These are phyloP conservation scores for Lycium barbarum DNA, from an alignment of 257 asterid species.

Conservation along the genomic window DNA sequence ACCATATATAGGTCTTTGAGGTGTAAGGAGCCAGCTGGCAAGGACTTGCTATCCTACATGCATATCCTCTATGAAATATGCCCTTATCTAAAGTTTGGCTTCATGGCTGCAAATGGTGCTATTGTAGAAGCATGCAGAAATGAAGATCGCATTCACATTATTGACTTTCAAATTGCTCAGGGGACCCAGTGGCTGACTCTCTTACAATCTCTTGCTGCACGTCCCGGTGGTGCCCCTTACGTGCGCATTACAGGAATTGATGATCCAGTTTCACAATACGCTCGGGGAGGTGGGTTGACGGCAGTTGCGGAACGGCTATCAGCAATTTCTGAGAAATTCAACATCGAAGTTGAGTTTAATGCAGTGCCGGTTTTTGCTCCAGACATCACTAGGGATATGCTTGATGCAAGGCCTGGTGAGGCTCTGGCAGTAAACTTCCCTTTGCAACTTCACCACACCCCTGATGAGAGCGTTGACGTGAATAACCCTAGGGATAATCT, in stretches of 20 bases:
- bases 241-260: slow-evolving; percentile 94
- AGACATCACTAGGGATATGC: slow-evolving; percentile 66
- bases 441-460: slow-evolving; percentile 90
- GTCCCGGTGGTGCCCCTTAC: slow-evolving; percentile 84
- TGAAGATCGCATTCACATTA: slow-evolving; percentile 78
- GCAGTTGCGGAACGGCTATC: slow-evolving; percentile 50
- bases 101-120: slow-evolving; percentile 99
- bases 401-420: slow-evolving; percentile 76
- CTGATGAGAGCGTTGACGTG: slow-evolving; percentile 91
- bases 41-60: slow-evolving; percentile 83
- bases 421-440: slow-evolving; percentile 88
- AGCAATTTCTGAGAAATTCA: slow-evolving; percentile 32
- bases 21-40: slow-evolving; percentile 78
- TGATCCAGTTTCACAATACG: slow-evolving; percentile 80
- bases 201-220: slow-evolving; percentile 88
- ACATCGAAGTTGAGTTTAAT: slow-evolving; percentile 31
- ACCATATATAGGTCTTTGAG: slow-evolving; percentile 77
- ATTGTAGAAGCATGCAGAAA: slow-evolving; percentile 87
- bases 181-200: slow-evolving; percentile 97
- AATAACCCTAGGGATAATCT: slow-evolving; percentile 87
- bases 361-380: slow-evolving; percentile 76
- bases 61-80: slow-evolving; percentile 84
- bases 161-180: slow-evolving; percentile 87
- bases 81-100: slow-evolving; percentile 91
- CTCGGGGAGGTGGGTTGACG: slow-evolving; percentile 79